Conservation (phyloP, 345 rosid species). For the Citrus inodora region DNA sequence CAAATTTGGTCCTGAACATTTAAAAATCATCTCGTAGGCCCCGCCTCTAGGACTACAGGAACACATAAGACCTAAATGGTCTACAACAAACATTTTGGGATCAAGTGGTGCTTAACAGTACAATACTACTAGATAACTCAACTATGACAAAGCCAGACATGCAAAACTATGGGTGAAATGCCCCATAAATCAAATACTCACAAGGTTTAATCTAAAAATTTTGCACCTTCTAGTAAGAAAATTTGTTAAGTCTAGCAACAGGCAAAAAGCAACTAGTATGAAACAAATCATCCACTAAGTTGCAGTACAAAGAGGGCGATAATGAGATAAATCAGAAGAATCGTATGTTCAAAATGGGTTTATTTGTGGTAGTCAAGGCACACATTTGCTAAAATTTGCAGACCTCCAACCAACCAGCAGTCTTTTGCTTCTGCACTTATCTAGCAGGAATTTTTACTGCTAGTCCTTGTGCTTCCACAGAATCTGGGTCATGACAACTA, state of each 20-base stretch:
- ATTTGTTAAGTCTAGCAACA: no score
- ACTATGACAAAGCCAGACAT: neutral
- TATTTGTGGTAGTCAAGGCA: neutral
- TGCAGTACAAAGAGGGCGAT: neutral
- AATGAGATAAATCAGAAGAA: no score
- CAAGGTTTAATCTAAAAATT: no score
- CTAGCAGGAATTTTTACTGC: neutral
- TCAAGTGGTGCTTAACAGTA: no score
- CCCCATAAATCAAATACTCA: no score
- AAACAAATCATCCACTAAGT: neutral
- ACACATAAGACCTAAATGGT: no score
- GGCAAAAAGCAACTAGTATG: neutral
- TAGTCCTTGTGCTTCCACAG: neutral
- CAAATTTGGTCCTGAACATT: neutral
- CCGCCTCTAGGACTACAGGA: neutral
- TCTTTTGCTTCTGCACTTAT: neutral
- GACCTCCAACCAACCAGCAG: neutral
- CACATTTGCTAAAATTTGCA: neutral
- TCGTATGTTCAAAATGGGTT: no score
- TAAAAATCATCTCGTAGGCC: neutral
- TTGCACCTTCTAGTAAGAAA: no score
- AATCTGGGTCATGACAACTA: neutral
- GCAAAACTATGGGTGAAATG: neutral
- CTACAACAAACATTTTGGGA: no score
- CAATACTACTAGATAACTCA: no score